A percentile compares a stretch with the other conserved stretches of the same genome.
Evolutionary conservation across 202 grass and related monocot species (phyloP).

Genomic region (Panicum hallii): DNA sequence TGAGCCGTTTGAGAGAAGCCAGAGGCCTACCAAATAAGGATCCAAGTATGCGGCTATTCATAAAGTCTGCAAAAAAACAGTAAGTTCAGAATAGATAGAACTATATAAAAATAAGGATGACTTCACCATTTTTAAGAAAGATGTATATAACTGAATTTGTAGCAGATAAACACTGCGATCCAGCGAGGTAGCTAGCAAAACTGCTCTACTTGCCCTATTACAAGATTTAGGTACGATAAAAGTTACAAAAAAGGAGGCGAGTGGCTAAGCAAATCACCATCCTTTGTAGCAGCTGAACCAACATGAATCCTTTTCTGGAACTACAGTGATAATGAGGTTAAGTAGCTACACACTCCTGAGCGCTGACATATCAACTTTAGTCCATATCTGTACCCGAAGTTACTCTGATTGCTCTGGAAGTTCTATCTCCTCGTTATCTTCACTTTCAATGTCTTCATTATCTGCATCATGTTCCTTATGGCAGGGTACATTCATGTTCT

Average conservation of each 20-base stretch:
- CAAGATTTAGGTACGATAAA: neutral
- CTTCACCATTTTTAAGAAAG: too few species aligned
- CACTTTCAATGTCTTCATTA: slow-evolving; percentile 11
- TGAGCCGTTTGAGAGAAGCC: too few species aligned
- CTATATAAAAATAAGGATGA: too few species aligned
- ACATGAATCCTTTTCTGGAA: neutral
- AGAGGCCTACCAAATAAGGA: too few species aligned
- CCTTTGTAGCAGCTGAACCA: neutral
- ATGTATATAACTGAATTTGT: neutral
- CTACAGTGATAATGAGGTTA: neutral
- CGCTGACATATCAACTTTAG: neutral
- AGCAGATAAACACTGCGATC: neutral
- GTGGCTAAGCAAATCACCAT: neutral
- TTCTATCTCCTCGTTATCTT: slow-evolving; percentile 31
- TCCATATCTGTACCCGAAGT: neutral
- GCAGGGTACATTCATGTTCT: slow-evolving; percentile 69
- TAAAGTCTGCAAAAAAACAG: too few species aligned
- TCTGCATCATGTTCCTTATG: slow-evolving; percentile 53
- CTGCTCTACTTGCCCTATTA: slow-evolving; percentile 9
- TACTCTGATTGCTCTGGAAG: slow-evolving; percentile 39
- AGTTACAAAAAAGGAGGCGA: neutral
- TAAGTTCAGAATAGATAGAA: too few species aligned
- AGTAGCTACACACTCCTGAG: neutral
- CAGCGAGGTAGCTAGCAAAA: neutral
- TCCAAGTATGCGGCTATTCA: too few species aligned